phyloP scores from a whole-genome alignment of 23 red algal genomes.

The Gracilaria gracilis region DNA sequence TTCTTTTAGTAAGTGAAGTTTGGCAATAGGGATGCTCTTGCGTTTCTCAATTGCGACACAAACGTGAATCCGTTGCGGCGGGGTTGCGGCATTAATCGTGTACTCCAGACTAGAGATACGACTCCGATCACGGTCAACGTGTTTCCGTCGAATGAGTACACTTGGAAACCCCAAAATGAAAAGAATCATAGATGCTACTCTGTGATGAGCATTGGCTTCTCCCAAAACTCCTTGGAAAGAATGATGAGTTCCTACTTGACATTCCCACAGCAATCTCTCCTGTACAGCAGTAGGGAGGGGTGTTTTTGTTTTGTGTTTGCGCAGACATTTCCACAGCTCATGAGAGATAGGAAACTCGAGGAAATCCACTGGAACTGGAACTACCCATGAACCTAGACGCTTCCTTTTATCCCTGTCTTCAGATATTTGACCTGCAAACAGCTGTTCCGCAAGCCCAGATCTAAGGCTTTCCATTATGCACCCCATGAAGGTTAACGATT shows the following conservation, averaged over 20 bases:
- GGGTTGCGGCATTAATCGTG: background rate
- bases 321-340: slow-evolving; percentile 23
- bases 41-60: background rate
- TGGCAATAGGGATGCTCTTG: background rate
- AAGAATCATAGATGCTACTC: slow-evolving; percentile 13
- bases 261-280: slow-evolving; percentile 62
- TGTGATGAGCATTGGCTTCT: slow-evolving; percentile 28
- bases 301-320: background rate
- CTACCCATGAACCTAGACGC: background rate
- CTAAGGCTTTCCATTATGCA: slow-evolving; percentile 56
- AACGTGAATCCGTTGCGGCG: slow-evolving; percentile 12
- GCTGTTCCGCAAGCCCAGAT: slow-evolving; percentile 44
- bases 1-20: background rate
- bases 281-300: slow-evolving; percentile 28
- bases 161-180: slow-evolving; percentile 36
- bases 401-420: background rate
- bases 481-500: slow-evolving; percentile 59
- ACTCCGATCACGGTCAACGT: background rate
- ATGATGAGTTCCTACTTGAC: slow-evolving; percentile 50
- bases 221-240: background rate
- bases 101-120: background rate
- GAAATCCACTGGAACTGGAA: background rate
- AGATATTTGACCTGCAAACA: background rate
- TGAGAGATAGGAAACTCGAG: slow-evolving; percentile 6
- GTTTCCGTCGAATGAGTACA: background rate